A percentile compares a stretch with the other conserved stretches of the same genome.
Conservation (phyloP, 2,329 filamentous ascomycete genomes). For the Kalmusia sp. region DNA sequence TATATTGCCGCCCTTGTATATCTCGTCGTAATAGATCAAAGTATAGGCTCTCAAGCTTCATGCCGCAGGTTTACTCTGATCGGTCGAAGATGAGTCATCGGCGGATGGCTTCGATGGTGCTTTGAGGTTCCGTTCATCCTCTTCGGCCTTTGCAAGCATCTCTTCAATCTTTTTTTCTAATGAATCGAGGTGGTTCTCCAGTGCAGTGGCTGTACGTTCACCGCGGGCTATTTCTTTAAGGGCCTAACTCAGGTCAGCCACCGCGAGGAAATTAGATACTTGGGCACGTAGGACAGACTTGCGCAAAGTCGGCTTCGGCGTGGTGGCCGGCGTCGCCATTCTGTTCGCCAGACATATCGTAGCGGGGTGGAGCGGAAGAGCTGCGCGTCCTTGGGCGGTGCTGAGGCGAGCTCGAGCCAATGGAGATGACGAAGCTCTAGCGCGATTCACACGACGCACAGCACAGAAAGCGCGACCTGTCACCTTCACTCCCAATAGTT, state of each 20-base stretch:
- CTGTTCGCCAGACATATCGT: constrained; percentile 40
- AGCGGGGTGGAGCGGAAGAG: constrained; percentile 14
- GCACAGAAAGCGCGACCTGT: constrained; percentile 31
- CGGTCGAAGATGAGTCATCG: constrained; percentile 18
- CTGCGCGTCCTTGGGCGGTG: constrained; percentile 11
- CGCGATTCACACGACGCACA: constrained; percentile 31
- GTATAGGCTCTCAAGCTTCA: constrained; percentile 9
- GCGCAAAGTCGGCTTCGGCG: constrained; percentile 44
- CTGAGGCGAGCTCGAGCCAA: constrained; percentile 23
- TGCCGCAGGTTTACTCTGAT: constrained; percentile 21
- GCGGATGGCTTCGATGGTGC: constrained; percentile 22
- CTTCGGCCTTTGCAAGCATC: constrained; percentile 57
- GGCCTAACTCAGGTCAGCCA: constrained; percentile 45
- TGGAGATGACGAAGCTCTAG: constrained; percentile 40
- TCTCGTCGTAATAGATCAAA: neutral
- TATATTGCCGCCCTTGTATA: neutral
- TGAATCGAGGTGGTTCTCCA: constrained; percentile 61
- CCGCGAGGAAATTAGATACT: neutral
- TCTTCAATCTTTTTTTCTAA: constrained; percentile 64
- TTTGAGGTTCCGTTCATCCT: constrained; percentile 43
- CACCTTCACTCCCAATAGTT: constrained; percentile 26
- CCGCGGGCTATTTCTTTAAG: constrained; percentile 61
- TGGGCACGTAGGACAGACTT: constrained; percentile 26
- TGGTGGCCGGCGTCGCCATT: constrained; percentile 31
- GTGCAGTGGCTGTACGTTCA: constrained; percentile 61